Conservation (phyloP, 306 rosid species). For the Quercus gilva region DNA sequence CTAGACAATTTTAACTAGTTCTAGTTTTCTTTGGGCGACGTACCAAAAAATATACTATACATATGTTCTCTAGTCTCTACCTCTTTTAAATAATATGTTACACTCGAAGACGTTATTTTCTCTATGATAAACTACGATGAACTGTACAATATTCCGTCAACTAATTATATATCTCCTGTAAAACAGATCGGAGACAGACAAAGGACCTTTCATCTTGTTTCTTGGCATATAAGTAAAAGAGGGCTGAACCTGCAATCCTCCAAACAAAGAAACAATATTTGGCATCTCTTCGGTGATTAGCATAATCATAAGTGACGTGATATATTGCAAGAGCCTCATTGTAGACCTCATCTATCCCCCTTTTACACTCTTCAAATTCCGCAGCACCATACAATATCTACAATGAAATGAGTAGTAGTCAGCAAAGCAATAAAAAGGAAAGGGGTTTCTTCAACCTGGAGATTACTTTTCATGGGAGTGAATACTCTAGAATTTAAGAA, state of each 20-base stretch:
- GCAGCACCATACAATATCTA: conserved; percentile 51
- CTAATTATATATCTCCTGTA: conserved; percentile 43
- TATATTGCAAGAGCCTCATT: conserved; percentile 63
- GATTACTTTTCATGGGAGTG: neutral
- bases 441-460: neutral
- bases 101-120: neutral
- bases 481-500: neutral
- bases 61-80: no score
- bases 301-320: conserved; percentile 44
- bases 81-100: no score
- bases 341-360: conserved; percentile 37
- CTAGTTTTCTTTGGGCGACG: no score
- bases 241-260: conserved; percentile 68
- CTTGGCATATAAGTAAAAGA: conserved; percentile 16
- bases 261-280: conserved; percentile 46
- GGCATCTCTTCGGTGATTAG: neutral
- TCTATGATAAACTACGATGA: neutral
- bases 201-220: conserved; percentile 30
- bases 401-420: neutral
- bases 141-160: neutral
- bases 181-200: conserved; percentile 26
- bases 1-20: no score
- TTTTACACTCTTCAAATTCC: conserved; percentile 38
- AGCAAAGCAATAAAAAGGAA: neutral
- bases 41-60: no score